phyloP scores from a whole-genome alignment of 345 rosid genomes.

The Gossypium mustelinum region DNA sequence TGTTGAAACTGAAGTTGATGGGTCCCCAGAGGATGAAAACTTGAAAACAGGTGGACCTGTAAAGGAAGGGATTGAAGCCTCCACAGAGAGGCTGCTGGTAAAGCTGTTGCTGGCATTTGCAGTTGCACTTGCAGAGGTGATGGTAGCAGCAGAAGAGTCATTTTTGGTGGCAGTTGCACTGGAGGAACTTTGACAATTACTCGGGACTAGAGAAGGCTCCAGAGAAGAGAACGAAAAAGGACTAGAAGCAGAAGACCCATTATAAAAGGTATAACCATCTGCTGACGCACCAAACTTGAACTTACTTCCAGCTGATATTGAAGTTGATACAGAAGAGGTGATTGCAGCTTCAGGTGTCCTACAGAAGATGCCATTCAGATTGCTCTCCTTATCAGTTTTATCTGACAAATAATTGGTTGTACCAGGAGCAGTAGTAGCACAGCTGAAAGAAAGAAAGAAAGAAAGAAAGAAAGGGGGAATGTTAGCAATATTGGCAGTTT shows the following conservation, averaged over 20 bases:
- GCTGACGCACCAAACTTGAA: conserved; percentile 37
- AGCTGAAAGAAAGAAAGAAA: conserved; percentile 37
- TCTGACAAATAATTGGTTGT: conserved; percentile 36
- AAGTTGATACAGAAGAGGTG: conserved; percentile 35
- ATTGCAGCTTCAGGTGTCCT: conserved; percentile 23
- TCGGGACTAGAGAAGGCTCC: conserved; percentile 24
- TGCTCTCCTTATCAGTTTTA: conserved; percentile 29
- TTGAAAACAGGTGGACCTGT: conserved; percentile 39
- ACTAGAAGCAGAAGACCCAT: conserved; percentile 42
- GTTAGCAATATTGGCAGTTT: too few species aligned
- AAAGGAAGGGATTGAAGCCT: conserved; percentile 32
- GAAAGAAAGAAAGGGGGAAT: too few species aligned
- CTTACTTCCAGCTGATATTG: conserved; percentile 32
- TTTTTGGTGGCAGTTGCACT: neutral
- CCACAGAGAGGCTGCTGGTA: conserved; percentile 18
- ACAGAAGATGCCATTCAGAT: conserved; percentile 24
- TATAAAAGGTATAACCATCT: conserved; percentile 29
- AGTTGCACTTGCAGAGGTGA: conserved; percentile 6
- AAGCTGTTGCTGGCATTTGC: neutral
- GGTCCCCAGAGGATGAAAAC: conserved; percentile 36
- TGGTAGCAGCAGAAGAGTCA: conserved; percentile 17
- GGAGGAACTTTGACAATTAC: conserved; percentile 31
- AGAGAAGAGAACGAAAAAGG: conserved; percentile 28
- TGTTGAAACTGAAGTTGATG: conserved; percentile 33
- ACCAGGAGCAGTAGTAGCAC: conserved; percentile 29